Evolutionary conservation across 352 stramenopile species (phyloP), one percentile per base, ranked within the genome.

Genomic region (Phytophthora tubulina): DNA sequence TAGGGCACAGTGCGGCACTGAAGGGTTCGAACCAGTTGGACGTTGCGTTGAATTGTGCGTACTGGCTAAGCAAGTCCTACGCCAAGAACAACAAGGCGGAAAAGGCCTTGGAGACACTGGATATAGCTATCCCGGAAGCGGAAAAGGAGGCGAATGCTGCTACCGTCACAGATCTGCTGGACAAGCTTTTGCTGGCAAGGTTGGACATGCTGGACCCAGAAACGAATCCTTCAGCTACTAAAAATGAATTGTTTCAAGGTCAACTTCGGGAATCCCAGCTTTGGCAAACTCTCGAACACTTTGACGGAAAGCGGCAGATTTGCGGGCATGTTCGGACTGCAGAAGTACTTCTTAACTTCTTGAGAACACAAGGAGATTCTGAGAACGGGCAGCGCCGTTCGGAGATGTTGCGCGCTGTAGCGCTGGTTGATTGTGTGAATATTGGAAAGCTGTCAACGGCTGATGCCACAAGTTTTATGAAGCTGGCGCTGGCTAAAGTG

Each of bases 1-100:
- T 79, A 6, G 73, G 81, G 1, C 70, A 89, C 17, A 70, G 46
- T 3, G 83, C 71, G 1, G 72, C 84, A 0, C 31, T 48, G 33
- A 72, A 63, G 39, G 30, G 38, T 9, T 56, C 65, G 14, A 69
- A 59, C 11, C 64, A 89, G 8, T 54, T 72, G 7, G 79, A 88
- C 6, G 60, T 84, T 15, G 69, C 68, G 4, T 74, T 93, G 8
- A 80, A 85, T 50, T 74, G 73, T 14, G 64, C 86, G 27, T 80
- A 80, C 14, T 88, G 81, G 75, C 59, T 92, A 27, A 85, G 76
- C 48, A 90, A 90, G 33, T 68, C 77, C 4, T 87, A 80, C 49
- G 56, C 55, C 3, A 75, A 88, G 58, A 75, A 66, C 15, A 63
- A 50, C 13, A 73, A 85, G 13, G 27, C 67, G 4, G 60, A 70